phyloP scores from a whole-genome alignment of 129 eudicot genomes.

The Lactuca saligna region DNA sequence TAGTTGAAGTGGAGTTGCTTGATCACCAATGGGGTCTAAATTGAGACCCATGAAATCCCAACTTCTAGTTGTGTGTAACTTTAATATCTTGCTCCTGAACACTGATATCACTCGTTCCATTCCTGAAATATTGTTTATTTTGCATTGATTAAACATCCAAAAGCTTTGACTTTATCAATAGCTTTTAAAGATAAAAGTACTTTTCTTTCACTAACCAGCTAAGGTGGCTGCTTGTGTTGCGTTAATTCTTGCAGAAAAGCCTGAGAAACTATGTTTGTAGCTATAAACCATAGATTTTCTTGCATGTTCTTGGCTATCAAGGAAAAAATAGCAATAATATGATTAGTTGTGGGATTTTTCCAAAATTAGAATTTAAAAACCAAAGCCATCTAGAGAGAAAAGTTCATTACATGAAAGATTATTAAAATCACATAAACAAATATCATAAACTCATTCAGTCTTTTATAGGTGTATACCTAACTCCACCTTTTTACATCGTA shows the following conservation, averaged over 20 bases:
- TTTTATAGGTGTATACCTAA: no score
- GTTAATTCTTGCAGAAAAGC: slow-evolving; percentile 67
- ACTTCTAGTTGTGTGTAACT: slow-evolving; percentile 76
- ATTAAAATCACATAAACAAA: neutral
- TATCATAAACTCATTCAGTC: no score
- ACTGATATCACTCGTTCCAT: slow-evolving; percentile 59
- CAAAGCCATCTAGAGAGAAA: neutral
- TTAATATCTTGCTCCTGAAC: slow-evolving; percentile 51
- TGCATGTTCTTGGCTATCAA: slow-evolving; percentile 57
- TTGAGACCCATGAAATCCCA: slow-evolving; percentile 85
- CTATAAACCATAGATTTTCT: slow-evolving; percentile 59
- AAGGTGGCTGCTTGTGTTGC: slow-evolving; percentile 65
- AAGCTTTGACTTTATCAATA: neutral
- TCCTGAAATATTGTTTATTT: slow-evolving; percentile 36
- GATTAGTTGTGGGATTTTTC: slow-evolving; percentile 2
- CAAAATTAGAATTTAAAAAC: neutral
- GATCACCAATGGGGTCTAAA: slow-evolving; percentile 26
- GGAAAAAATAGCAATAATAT: neutral
- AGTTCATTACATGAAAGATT: neutral
- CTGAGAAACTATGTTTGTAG: slow-evolving; percentile 81
- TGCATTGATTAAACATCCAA: neutral
- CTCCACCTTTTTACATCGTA: no score
- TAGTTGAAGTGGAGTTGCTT: slow-evolving; percentile 45
- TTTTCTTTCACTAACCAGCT: slow-evolving; percentile 39
- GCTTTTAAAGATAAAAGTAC: neutral